Evolutionary conservation across 2,329 filamentous ascomycete genomes (phyloP).

Genomic region (Colletotrichum gloeosporioides): DNA sequence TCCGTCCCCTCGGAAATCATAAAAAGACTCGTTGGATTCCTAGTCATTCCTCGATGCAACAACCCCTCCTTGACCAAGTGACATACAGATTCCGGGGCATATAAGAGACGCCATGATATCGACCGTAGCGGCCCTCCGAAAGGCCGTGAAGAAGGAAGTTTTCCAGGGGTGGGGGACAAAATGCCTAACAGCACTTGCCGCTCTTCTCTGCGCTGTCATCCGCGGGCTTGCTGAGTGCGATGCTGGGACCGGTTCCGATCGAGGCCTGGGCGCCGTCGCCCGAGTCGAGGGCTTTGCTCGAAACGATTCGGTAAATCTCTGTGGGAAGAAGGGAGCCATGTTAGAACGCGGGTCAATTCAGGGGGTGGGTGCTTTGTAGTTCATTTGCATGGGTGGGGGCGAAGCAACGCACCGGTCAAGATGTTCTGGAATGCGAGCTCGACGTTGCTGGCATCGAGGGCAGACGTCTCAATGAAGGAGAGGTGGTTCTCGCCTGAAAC

Average conservation of each 20-base stretch:
- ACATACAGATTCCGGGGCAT: constrained; percentile 32
- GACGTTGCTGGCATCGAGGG: constrained; percentile 97
- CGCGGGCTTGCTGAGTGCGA: constrained; percentile 85
- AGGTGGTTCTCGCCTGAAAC: constrained; percentile 89
- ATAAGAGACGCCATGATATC: constrained; percentile 35
- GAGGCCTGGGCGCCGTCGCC: constrained; percentile 82
- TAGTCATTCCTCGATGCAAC: constrained; percentile 24
- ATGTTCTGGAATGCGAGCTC: constrained; percentile 99
- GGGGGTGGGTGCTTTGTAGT: constrained; percentile 2
- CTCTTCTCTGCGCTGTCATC: constrained; percentile 78
- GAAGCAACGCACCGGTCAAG: constrained; percentile 78
- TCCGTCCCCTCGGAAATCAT: constrained; percentile 29
- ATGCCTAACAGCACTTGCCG: constrained; percentile 78
- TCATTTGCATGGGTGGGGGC: not conserved
- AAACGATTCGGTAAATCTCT: constrained; percentile 99
- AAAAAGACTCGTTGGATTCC: constrained; percentile 26
- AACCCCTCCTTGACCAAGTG: constrained; percentile 22
- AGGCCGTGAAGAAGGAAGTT: constrained; percentile 19
- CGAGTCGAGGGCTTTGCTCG: constrained; percentile 93
- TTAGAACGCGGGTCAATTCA: not conserved
- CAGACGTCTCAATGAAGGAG: constrained; percentile 99
- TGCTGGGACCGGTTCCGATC: constrained; percentile 80
- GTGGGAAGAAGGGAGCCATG: constrained; percentile 17
- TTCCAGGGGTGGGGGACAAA: not conserved
- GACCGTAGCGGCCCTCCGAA: constrained; percentile 22